A percentile compares a stretch with the other conserved stretches of the same genome.
phyloP scores from a whole-genome alignment of 768 basidiomycete genomes.

The Galerina sulciceps region DNA sequence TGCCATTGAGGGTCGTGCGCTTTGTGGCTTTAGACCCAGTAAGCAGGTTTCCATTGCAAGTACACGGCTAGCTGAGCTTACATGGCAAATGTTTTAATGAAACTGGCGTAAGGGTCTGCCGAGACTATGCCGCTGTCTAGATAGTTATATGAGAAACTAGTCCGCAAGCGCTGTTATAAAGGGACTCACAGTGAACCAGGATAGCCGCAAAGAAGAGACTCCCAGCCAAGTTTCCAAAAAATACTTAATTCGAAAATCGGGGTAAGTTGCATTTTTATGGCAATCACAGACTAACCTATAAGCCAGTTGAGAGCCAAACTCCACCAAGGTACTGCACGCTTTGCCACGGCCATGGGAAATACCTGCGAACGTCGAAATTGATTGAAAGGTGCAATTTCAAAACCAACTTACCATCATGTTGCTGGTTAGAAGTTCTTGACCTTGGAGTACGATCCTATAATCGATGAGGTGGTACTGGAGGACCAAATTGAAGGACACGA shows the following conservation, averaged over 20 bases:
- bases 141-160: not conserved
- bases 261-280: not conserved
- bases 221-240: conserved; percentile 71
- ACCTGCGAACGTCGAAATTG: conserved; percentile 38
- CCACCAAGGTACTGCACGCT: conserved; percentile 72
- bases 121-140: conserved; percentile 66
- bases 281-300: conserved; percentile 48
- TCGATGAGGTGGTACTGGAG: not conserved
- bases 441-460: conserved; percentile 72
- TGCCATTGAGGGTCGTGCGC: conserved; percentile 70
- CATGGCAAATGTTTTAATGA: conserved; percentile 60
- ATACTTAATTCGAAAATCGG: conserved; percentile 41
- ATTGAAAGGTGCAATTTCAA: not conserved
- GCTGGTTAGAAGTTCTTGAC: conserved; percentile 72
- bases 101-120: conserved; percentile 57
- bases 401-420: conserved; percentile 65
- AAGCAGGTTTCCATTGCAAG: not conserved
- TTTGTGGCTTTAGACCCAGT: conserved; percentile 49
- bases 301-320: conserved; percentile 69
- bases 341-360: conserved; percentile 71
- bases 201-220: conserved; percentile 73
- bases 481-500: conserved; percentile 11
- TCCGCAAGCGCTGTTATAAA: not conserved
- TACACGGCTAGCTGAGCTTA: conserved; percentile 36
- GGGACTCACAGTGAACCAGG: conserved; percentile 61